Percentiles rank a stretch among this genome's conserved stretches.
Evolutionary conservation across 176 grass and related monocot species (phyloP).

Genomic region (Phyllostachys edulis): DNA sequence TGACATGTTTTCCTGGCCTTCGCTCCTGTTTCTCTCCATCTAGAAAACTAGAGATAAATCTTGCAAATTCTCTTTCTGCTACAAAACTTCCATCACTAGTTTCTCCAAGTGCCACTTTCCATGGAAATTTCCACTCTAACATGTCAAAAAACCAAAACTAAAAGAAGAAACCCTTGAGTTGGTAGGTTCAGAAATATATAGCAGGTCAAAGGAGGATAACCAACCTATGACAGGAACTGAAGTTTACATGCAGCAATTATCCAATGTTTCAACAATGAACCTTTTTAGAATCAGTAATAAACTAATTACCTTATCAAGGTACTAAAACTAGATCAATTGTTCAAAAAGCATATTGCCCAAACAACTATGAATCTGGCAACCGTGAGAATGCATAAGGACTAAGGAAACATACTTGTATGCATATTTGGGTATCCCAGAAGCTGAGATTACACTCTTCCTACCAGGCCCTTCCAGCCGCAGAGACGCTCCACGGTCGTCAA

Average conservation of each 20-base stretch:
- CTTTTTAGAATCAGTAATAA: conserved; percentile 5
- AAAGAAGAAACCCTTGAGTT: conserved; percentile 5
- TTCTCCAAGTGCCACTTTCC: conserved; percentile 2
- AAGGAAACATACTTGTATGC: conserved; percentile 71
- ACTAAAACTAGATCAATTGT: conserved; percentile 14
- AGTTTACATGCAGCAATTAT: not conserved
- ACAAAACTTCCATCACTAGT: not conserved
- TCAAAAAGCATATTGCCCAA: conserved; percentile 12
- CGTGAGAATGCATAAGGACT: conserved; percentile 2
- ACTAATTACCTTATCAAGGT: not conserved
- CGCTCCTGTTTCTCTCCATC: not conserved
- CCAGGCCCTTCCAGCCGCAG: conserved; percentile 57
- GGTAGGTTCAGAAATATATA: conserved; percentile 13
- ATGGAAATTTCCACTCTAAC: not conserved
- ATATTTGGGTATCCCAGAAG: conserved; percentile 96
- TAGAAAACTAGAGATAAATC: not conserved
- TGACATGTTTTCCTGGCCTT: conserved; percentile 9
- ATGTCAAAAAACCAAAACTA: not conserved
- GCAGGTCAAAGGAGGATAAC: conserved; percentile 13
- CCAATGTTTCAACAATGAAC: not conserved
- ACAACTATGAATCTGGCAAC: not conserved
- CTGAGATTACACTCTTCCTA: conserved; percentile 59
- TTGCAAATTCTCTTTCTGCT: not conserved
- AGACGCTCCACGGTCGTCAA: conserved; percentile 38
- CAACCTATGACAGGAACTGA: conserved; percentile 3